Evolutionary conservation across 2,329 filamentous ascomycete genomes (phyloP).

Genomic region (Leptoxyphium fumago): DNA sequence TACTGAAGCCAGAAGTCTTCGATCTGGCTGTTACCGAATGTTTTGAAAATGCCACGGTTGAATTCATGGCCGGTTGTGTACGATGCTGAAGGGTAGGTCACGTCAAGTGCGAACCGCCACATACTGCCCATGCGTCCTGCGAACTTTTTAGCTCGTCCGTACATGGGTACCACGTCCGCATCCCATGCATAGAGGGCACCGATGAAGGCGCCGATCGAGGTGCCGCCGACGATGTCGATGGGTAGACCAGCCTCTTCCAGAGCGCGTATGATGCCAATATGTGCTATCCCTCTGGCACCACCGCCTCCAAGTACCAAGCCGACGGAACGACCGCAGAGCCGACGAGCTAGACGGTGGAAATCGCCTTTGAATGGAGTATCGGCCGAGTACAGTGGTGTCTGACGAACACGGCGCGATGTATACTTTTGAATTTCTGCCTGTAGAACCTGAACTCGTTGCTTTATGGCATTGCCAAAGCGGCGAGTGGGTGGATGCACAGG

Average conservation of each 20-base stretch:
- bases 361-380: conserved; percentile 92
- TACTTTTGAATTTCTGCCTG: conserved; percentile 98
- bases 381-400: conserved; percentile 76
- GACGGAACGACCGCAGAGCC: conserved; percentile 85
- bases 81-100: conserved; percentile 90
- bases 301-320: conserved; percentile 89
- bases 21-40: conserved; percentile 90
- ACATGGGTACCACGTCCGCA: conserved; percentile 92
- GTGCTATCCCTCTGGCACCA: conserved; percentile 79
- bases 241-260: conserved; percentile 94
- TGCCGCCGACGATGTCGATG: conserved; percentile 88
- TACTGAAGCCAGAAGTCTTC: conserved; percentile 99
- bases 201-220: conserved; percentile 91
- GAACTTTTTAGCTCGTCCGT: conserved; percentile 93
- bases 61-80: conserved; percentile 99
- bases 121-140: conserved; percentile 96
- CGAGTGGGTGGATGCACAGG: conserved; percentile 62
- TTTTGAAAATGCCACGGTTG: conserved; percentile 97
- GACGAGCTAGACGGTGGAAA: conserved; percentile 80
- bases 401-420: conserved; percentile 80
- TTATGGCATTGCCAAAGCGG: conserved; percentile 70
- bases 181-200: conserved; percentile 91
- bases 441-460: conserved; percentile 82
- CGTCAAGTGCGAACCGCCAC: conserved; percentile 92
- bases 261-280: conserved; percentile 85